Evolutionary conservation across 202 grass and related monocot genomes (phyloP).

Genomic region (Panicum hallii): DNA sequence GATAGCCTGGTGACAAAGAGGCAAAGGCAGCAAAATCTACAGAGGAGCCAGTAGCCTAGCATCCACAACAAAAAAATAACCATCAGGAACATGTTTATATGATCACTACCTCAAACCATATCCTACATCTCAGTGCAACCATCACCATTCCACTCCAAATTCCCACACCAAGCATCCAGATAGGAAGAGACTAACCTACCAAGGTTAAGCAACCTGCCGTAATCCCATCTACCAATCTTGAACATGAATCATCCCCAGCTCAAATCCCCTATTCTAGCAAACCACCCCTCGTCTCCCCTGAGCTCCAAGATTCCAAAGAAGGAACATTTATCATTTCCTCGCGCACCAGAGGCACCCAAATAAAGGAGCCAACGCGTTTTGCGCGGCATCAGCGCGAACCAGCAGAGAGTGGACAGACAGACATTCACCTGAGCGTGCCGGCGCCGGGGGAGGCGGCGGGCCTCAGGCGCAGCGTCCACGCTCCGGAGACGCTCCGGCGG

Average conservation of each 20-base stretch:
- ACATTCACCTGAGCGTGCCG: conserved; percentile 52
- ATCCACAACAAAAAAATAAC: background rate
- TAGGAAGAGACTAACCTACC: background rate
- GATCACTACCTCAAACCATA: background rate
- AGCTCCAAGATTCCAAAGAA: background rate
- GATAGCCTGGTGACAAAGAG: background rate
- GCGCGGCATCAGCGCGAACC: background rate
- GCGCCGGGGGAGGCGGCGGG: conserved; percentile 18
- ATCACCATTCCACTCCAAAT: background rate
- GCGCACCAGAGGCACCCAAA: background rate
- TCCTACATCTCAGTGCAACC: background rate
- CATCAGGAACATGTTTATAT: background rate
- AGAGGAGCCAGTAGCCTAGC: background rate
- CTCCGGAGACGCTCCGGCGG: background rate
- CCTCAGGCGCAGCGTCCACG: conserved; percentile 47
- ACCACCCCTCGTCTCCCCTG: background rate
- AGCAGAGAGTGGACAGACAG: background rate
- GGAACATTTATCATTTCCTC: background rate
- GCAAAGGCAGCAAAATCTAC: background rate
- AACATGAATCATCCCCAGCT: background rate
- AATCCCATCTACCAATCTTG: conserved; percentile 5
- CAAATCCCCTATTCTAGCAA: background rate
- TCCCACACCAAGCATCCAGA: background rate
- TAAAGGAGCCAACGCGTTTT: background rate
- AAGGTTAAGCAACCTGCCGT: conserved; percentile 10